These are phyloP conservation scores for Pleurotus tuber-regium DNA, from an alignment of 768 basidiomycete species.

Conservation along the genomic window DNA sequence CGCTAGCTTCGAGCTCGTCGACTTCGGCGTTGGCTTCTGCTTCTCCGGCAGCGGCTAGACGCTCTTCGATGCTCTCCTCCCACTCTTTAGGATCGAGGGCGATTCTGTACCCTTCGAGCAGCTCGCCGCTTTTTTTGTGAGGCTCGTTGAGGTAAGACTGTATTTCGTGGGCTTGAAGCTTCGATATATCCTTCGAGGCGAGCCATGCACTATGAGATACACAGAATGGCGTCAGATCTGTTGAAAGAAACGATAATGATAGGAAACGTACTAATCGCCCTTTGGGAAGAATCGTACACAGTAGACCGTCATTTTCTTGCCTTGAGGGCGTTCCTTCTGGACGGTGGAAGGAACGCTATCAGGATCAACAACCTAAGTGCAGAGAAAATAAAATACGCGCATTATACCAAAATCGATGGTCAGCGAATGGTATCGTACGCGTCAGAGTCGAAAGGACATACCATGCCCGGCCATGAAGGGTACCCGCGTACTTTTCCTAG, in stretches of 20 bases:
- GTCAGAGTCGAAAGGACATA: slow-evolving; percentile 40
- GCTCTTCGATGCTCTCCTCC: slow-evolving; percentile 33
- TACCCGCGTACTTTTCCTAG: slow-evolving; percentile 92
- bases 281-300: slow-evolving; percentile 85
- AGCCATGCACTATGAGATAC: slow-evolving; percentile 72
- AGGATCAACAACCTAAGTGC: slow-evolving; percentile 74
- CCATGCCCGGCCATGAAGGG: slow-evolving; percentile 95
- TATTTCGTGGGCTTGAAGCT: slow-evolving; percentile 78
- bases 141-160: slow-evolving; percentile 77
- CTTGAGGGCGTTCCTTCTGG: slow-evolving; percentile 63
- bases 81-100: slow-evolving; percentile 61
- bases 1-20: slow-evolving; percentile 60
- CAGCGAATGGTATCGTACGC: too few species aligned
- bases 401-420: slow-evolving; percentile 5
- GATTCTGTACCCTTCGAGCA: slow-evolving; percentile 74
- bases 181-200: slow-evolving; percentile 75
- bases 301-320: slow-evolving; percentile 71
- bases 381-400: slow-evolving; percentile 3
- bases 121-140: slow-evolving; percentile 72
- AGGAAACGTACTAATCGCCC: slow-evolving; percentile 81
- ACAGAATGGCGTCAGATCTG: slow-evolving; percentile 8
- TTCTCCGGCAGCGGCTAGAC: slow-evolving; percentile 27
- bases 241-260: slow-evolving; percentile 9
- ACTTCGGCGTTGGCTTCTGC: slow-evolving; percentile 59
- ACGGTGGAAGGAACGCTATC: slow-evolving; percentile 61